Conservation (phyloP, 106 monocot genomes). For the Acanthochlamys bracteata region DNA sequence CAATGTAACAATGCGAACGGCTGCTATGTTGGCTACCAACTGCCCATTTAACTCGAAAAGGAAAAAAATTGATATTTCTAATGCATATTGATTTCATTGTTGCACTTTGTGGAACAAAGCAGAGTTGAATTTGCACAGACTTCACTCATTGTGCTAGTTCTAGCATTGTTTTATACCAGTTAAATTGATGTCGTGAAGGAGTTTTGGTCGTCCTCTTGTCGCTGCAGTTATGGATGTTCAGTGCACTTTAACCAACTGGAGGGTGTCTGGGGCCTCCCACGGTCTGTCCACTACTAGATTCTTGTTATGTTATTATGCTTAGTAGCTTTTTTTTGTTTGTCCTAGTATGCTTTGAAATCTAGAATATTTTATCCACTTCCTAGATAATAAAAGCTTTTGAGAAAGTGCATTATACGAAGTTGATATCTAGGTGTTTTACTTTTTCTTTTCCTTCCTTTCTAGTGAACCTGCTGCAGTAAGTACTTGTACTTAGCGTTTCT, state of each 20-base stretch:
- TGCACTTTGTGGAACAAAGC: neutral
- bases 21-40: neutral
- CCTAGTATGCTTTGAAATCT: neutral
- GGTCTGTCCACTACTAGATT: slow-evolving; percentile 1
- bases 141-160: neutral
- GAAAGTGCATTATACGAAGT: no score
- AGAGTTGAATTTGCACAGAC: no score
- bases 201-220: slow-evolving; percentile 6
- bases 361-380: neutral
- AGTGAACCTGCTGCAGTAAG: no score
- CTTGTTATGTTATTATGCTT: neutral
- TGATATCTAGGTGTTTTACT: no score
- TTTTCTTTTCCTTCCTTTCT: no score
- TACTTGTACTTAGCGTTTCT: no score
- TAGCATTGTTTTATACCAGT: slow-evolving; percentile 8
- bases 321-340: neutral
- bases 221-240: slow-evolving; percentile 15
- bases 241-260: slow-evolving; percentile 19
- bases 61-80: no score
- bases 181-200: slow-evolving; percentile 7
- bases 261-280: slow-evolving; percentile 3
- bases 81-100: neutral
- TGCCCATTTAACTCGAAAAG: no score
- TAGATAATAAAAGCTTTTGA: no score
- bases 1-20: slow-evolving; percentile 4